These are phyloP conservation scores for Glarea lozoyensis DNA, from an alignment of 495 filamentous ascomycete species.

Conservation along the genomic window DNA sequence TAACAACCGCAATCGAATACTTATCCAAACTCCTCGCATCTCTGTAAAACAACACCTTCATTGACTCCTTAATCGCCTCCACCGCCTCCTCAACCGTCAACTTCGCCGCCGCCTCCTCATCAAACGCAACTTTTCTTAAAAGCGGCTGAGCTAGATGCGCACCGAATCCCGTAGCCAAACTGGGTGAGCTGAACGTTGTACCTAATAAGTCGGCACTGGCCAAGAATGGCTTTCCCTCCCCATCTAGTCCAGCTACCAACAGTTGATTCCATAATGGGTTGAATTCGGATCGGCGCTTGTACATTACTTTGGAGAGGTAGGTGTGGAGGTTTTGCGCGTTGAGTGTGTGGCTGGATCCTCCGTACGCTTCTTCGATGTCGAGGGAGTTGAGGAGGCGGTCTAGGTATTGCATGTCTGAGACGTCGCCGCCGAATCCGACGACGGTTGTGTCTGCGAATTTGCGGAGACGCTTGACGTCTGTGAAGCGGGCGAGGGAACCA, in stretches of 20 bases:
- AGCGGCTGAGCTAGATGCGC: slow-evolving; percentile 88
- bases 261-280: slow-evolving; percentile 96
- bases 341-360: slow-evolving; percentile 38
- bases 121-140: slow-evolving; percentile 69
- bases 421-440: slow-evolving; percentile 85
- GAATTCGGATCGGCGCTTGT: slow-evolving; percentile 87
- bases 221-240: slow-evolving; percentile 72
- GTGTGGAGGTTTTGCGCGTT: slow-evolving; percentile 92
- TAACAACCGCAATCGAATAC: slow-evolving; percentile 86
- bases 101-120: slow-evolving; percentile 62
- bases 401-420: slow-evolving; percentile 97
- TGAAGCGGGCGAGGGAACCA: slow-evolving; percentile 93
- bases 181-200: slow-evolving; percentile 79
- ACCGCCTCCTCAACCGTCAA: slow-evolving; percentile 74
- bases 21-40: slow-evolving; percentile 87
- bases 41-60: slow-evolving; percentile 97
- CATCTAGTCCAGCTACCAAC: slow-evolving; percentile 82
- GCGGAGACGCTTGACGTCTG: slow-evolving; percentile 83
- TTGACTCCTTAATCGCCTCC: slow-evolving; percentile 72
- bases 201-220: slow-evolving; percentile 86
- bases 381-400: slow-evolving; percentile 82
- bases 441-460: slow-evolving; percentile 70
- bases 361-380: slow-evolving; percentile 81
- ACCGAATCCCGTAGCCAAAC: slow-evolving; percentile 89
- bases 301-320: slow-evolving; percentile 89